phyloP scores from a whole-genome alignment of 208 protist species.

The Crithidia brevicula region DNA sequence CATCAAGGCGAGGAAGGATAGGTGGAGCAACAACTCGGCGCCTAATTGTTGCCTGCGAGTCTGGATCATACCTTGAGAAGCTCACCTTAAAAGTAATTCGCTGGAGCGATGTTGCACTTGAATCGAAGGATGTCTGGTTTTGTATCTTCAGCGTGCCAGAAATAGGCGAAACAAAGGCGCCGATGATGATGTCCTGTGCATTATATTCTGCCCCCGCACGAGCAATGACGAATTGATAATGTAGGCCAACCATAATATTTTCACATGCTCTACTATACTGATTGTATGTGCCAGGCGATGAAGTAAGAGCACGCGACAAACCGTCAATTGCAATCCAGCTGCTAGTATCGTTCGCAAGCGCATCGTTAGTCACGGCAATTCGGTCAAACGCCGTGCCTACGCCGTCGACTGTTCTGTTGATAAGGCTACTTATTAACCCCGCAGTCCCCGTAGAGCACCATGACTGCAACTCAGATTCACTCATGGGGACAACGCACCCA shows the following conservation, averaged over 20 bases:
- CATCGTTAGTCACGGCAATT: constrained; percentile 75
- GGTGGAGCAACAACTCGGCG: constrained; percentile 57
- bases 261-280: constrained; percentile 47
- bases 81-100: constrained; percentile 52
- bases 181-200: constrained; percentile 79
- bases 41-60: constrained; percentile 51
- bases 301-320: constrained; percentile 25
- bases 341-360: constrained; percentile 66
- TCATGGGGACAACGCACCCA: constrained; percentile 51
- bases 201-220: constrained; percentile 74
- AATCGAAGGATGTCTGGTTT: constrained; percentile 55
- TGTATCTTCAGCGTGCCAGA: constrained; percentile 50
- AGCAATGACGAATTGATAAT: constrained; percentile 74
- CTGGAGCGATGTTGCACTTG: constrained; percentile 39
- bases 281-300: constrained; percentile 45
- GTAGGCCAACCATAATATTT: constrained; percentile 61
- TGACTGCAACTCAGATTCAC: constrained; percentile 48
- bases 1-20: constrained; percentile 65
- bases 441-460: constrained; percentile 50
- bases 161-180: constrained; percentile 65
- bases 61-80: constrained; percentile 49
- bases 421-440: constrained; percentile 30
- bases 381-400: constrained; percentile 37
- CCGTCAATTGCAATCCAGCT: constrained; percentile 76
- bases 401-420: constrained; percentile 34